These are phyloP conservation scores for Sporothrix curviconia DNA, from an alignment of 2,329 filamentous ascomycete species.

Conservation along the genomic window DNA sequence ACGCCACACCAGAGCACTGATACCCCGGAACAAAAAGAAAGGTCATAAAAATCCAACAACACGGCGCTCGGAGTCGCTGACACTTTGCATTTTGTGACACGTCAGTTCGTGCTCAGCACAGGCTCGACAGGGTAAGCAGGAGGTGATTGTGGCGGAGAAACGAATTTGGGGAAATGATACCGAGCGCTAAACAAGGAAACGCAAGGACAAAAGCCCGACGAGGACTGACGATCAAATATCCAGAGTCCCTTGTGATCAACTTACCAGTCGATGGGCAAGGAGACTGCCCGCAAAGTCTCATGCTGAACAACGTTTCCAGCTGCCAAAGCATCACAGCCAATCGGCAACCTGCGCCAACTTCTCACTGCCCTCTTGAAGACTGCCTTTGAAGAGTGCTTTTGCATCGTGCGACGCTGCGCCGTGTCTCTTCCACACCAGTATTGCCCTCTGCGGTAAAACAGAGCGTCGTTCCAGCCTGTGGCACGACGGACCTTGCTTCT, in stretches of 20 bases:
- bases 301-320: neutral
- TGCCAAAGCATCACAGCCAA: neutral
- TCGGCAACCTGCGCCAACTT: neutral
- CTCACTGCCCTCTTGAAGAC: too few species aligned
- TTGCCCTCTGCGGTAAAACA: too few species aligned
- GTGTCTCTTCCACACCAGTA: too few species aligned
- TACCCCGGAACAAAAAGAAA: too few species aligned
- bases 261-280: too few species aligned
- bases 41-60: constrained; percentile 11
- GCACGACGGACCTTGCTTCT: too few species aligned
- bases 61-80: constrained; percentile 11
- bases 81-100: constrained; percentile 5
- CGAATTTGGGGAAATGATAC: neutral
- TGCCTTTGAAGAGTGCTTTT: neutral
- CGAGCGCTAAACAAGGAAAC: neutral
- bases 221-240: neutral
- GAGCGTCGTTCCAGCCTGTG: too few species aligned
- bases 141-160: neutral
- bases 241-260: too few species aligned
- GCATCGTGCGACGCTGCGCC: neutral
- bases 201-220: neutral
- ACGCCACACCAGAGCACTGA: too few species aligned
- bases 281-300: neutral
- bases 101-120: neutral
- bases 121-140: neutral